A percentile compares a stretch with the other conserved stretches of the same genome.
phyloP scores from a whole-genome alignment of 805 yeast genomes.

The Hanseniaspora pseudoguilliermondii region DNA sequence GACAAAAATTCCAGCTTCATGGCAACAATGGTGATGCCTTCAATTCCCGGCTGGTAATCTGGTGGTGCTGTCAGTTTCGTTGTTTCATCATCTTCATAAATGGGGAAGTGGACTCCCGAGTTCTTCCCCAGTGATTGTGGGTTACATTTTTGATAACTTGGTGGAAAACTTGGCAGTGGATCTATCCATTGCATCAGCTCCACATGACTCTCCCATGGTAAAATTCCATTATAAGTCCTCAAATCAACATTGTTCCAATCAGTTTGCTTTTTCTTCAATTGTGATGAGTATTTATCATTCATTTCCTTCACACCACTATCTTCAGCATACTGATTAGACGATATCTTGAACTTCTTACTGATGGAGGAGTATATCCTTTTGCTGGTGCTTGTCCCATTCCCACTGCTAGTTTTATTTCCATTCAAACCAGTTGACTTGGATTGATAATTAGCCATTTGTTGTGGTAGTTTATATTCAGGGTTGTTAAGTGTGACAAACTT shows the following conservation, averaged over 20 bases:
- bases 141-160: constrained; percentile 21
- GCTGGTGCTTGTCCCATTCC: not conserved
- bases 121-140: constrained; percentile 14
- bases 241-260: not conserved
- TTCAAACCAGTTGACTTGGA: not conserved
- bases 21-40: constrained; percentile 42
- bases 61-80: constrained; percentile 40
- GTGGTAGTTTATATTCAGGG: not conserved
- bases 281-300: not conserved
- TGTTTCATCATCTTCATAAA: constrained; percentile 24
- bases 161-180: constrained; percentile 30
- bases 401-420: not conserved
- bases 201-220: constrained; percentile 10
- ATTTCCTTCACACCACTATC: not conserved
- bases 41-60: constrained; percentile 49
- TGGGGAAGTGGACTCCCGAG: constrained; percentile 24
- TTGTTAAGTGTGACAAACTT: not conserved
- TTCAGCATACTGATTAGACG: not conserved
- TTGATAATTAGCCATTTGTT: not conserved
- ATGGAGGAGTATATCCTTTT: not conserved
- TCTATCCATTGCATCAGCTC: constrained; percentile 27
- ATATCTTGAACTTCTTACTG: constrained; percentile 3
- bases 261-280: not conserved
- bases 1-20: constrained; percentile 65
- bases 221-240: not conserved